These are phyloP conservation scores for Auriculariales sp. DNA, from an alignment of 768 basidiomycete genomes.

Conservation along the genomic window DNA sequence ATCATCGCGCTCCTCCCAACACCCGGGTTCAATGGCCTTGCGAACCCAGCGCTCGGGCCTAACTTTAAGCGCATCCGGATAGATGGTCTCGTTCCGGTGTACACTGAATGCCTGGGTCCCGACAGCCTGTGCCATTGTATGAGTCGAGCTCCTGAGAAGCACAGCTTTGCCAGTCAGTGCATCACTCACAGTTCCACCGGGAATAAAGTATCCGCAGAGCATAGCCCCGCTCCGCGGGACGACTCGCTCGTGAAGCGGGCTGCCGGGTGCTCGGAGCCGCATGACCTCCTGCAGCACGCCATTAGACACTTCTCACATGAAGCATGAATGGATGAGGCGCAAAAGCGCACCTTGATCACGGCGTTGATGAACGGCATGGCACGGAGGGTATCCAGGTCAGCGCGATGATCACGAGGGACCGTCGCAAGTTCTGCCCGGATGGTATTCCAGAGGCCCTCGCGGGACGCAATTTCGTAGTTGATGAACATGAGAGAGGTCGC, in stretches of 20 bases:
- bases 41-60: conserved; percentile 9
- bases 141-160: neutral
- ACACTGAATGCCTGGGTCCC: neutral
- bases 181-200: neutral
- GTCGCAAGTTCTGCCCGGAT: neutral
- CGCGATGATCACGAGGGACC: neutral
- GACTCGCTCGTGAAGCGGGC: neutral
- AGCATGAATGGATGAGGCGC: neutral
- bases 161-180: neutral
- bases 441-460: neutral
- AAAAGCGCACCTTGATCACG: neutral
- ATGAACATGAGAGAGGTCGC: neutral
- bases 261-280: neutral
- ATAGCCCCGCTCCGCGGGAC: neutral
- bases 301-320: neutral
- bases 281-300: neutral
- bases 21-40: neutral
- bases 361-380: neutral
- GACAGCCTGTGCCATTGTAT: neutral
- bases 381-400: neutral
- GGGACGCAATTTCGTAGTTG: neutral
- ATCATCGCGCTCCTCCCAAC: neutral
- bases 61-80: conserved; percentile 11
- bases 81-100: conserved; percentile 8
- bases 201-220: neutral